Conservation (phyloP, 768 basidiomycete genomes). For the Collybia nuda region DNA sequence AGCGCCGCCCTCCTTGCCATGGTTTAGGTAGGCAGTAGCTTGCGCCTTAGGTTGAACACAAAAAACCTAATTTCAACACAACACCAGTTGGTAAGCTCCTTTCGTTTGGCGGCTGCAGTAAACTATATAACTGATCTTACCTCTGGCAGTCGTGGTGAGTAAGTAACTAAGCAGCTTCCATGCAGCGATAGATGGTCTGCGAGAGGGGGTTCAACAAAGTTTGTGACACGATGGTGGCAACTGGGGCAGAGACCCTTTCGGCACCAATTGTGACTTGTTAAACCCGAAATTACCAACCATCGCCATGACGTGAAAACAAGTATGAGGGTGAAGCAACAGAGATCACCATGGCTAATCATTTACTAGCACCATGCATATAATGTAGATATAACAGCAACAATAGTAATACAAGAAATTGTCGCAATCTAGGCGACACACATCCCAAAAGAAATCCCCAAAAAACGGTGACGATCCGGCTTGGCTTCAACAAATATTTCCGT, state of each 20-base stretch:
- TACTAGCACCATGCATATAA: too few relatives aligned
- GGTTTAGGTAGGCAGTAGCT: slow-evolving; percentile 30
- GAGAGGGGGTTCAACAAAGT: slow-evolving; percentile 5
- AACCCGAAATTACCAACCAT: too few relatives aligned
- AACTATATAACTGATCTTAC: slow-evolving; percentile 19
- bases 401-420: neutral
- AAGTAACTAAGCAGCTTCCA: slow-evolving; percentile 40
- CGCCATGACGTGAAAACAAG: too few relatives aligned
- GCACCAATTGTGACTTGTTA: too few relatives aligned
- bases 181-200: slow-evolving; percentile 27
- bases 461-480: slow-evolving; percentile 20
- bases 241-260: neutral
- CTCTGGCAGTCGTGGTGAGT: slow-evolving; percentile 20
- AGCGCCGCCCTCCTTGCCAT: slow-evolving; percentile 79
- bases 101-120: slow-evolving; percentile 17
- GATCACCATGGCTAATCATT: too few relatives aligned
- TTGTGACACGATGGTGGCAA: slow-evolving; percentile 7
- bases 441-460: slow-evolving; percentile 30
- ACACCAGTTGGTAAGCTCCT: slow-evolving; percentile 28
- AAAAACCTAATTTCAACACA: slow-evolving; percentile 20
- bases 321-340: too few relatives aligned
- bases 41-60: slow-evolving; percentile 18
- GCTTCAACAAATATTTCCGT: too few relatives aligned
- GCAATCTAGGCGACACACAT: slow-evolving; percentile 9
- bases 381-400: neutral